These are phyloP conservation scores for Metschnikowia gelsemii DNA, from an alignment of 805 yeast genomes.

Conservation along the genomic window DNA sequence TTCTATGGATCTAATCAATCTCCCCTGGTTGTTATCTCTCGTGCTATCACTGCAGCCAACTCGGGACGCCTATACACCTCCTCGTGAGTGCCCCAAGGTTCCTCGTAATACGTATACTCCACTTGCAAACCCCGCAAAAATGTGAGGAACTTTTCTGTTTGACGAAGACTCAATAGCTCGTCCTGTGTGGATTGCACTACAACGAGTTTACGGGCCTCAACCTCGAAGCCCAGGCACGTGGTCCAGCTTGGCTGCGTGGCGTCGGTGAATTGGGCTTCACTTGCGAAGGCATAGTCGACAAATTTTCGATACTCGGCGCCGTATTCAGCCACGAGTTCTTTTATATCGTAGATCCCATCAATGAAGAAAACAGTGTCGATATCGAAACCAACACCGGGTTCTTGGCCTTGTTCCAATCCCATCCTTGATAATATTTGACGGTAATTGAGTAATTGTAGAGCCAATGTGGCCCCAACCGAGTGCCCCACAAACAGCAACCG, in stretches of 20 bases:
- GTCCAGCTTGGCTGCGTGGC: conserved; percentile 30
- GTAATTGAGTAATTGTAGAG: conserved; percentile 49
- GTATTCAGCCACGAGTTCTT: conserved; percentile 55
- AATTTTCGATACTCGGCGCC: conserved; percentile 53
- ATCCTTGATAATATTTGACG: conserved; percentile 18
- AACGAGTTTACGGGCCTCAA: conserved; percentile 23
- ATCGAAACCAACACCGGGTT: background rate
- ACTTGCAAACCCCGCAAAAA: conserved; percentile 29
- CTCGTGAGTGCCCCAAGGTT: conserved; percentile 60
- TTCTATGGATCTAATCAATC: no score
- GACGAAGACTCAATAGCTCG: conserved; percentile 58
- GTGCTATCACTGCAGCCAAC: conserved; percentile 30
- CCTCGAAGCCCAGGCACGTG: background rate
- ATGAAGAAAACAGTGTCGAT: conserved; percentile 36
- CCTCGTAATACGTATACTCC: conserved; percentile 19
- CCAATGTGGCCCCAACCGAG: conserved; percentile 75
- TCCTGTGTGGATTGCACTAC: conserved; percentile 65
- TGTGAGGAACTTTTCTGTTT: conserved; percentile 41
- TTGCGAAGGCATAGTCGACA: conserved; percentile 56
- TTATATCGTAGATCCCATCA: conserved; percentile 71
- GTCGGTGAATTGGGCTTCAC: conserved; percentile 19
- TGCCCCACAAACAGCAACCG: conserved; percentile 56
- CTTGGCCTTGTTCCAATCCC: conserved; percentile 14
- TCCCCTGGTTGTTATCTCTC: no score
- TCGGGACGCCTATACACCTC: conserved; percentile 52